Evolutionary conservation across 352 stramenopile genomes (phyloP).

Genomic region (Globisporangium polare): DNA sequence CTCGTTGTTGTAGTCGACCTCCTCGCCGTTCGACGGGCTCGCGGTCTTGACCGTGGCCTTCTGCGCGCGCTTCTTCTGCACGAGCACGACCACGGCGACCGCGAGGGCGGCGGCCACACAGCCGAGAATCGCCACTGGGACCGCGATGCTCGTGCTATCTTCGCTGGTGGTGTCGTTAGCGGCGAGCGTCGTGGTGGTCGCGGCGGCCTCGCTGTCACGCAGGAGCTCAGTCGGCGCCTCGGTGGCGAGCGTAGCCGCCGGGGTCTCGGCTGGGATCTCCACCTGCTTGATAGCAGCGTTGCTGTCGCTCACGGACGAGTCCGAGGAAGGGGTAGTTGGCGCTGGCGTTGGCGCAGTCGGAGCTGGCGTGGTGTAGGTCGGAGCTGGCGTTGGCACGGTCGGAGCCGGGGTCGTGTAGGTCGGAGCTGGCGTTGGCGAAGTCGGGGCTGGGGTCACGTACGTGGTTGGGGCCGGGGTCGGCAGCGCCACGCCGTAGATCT

Average conservation of each 20-base stretch:
- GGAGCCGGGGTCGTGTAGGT: constrained; percentile 10
- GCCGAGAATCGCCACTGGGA: constrained; percentile 11
- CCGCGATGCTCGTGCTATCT: not conserved
- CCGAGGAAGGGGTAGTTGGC: not conserved
- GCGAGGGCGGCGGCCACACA: constrained; percentile 17
- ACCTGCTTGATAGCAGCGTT: constrained; percentile 19
- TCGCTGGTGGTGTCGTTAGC: not conserved
- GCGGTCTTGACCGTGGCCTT: not conserved
- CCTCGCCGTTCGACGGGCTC: constrained; percentile 1
- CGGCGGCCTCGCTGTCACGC: constrained; percentile 11
- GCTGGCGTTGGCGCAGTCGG: not conserved
- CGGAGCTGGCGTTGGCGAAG: constrained; percentile 7
- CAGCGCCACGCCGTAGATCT: constrained; percentile 12
- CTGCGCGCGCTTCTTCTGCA: constrained; percentile 15
- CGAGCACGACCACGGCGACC: constrained; percentile 12
- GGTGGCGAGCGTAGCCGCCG: constrained; percentile 4
- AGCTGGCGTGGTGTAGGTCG: not conserved
- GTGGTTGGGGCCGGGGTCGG: constrained; percentile 15
- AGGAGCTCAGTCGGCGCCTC: constrained; percentile 1
- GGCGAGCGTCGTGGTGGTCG: not conserved
- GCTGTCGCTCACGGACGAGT: not conserved
- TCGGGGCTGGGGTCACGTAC: constrained; percentile 13
- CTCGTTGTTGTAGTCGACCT: constrained; percentile 21
- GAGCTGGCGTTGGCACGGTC: constrained; percentile 12
- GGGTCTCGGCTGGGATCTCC: constrained; percentile 4